phyloP scores from a whole-genome alignment of 2,329 filamentous ascomycete species.

The Myrmaecium sp. region DNA sequence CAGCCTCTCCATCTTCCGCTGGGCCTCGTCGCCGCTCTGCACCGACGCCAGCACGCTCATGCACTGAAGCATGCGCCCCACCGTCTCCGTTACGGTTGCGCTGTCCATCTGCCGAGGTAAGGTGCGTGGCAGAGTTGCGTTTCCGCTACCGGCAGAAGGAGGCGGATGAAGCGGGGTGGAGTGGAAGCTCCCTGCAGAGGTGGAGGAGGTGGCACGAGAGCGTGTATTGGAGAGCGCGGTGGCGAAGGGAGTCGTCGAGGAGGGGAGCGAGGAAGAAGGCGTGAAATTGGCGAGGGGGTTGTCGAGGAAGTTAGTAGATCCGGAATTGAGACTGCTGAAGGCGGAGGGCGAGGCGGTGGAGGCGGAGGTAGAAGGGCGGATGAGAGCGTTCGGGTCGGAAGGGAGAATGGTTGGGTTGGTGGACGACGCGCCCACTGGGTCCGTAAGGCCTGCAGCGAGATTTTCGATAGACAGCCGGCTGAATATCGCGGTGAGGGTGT shows the following conservation, averaged over 20 bases:
- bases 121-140: constrained; percentile 9
- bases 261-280: constrained; percentile 22
- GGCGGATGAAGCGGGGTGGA: constrained; percentile 10
- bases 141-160: constrained; percentile 2
- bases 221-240: constrained; percentile 3
- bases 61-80: constrained; percentile 90
- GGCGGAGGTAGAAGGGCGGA: constrained; percentile 7
- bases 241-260: not conserved
- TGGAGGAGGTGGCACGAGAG: constrained; percentile 50
- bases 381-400: constrained; percentile 13
- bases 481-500: constrained; percentile 76
- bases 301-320: constrained; percentile 63
- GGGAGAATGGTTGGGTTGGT: constrained; percentile 1
- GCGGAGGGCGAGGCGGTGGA: constrained; percentile 17
- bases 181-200: constrained; percentile 35
- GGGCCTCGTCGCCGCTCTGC: constrained; percentile 52
- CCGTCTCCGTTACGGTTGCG: constrained; percentile 81
- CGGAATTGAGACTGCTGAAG: constrained; percentile 64
- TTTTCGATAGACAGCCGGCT: constrained; percentile 78
- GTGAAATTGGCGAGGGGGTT: constrained; percentile 37
- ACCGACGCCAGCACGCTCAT: constrained; percentile 76
- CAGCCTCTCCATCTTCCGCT: constrained; percentile 66
- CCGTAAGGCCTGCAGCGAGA: constrained; percentile 29
- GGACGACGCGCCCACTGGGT: constrained; percentile 4
- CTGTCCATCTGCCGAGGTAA: constrained; percentile 24